Evolutionary conservation across 1,284 basidiomycete genomes (phyloP).

Genomic region (Puccinia coronata): DNA sequence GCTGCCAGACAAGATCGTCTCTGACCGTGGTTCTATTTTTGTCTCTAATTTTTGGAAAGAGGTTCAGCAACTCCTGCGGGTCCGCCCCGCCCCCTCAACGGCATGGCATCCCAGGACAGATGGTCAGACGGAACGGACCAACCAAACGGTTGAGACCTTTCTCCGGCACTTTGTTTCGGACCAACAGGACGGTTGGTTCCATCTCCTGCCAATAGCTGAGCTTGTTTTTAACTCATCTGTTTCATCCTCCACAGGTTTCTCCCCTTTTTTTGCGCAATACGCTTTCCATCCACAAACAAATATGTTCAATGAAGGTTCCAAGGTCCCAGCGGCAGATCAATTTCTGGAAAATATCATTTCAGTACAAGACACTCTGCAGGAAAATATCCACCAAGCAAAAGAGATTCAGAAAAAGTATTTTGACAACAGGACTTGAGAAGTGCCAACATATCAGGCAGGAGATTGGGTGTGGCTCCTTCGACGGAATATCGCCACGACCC

Average conservation of each 20-base stretch:
- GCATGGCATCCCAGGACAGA: neutral
- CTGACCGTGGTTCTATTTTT: neutral
- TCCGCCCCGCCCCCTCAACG: neutral
- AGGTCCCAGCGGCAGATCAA: no score
- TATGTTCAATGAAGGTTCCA: no score
- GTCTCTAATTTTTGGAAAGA: conserved; percentile 1
- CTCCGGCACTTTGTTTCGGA: conserved; percentile 7
- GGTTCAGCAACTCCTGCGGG: neutral
- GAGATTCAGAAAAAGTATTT: no score
- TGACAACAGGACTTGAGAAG: no score
- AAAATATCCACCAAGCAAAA: no score
- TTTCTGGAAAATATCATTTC: no score
- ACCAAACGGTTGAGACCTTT: neutral
- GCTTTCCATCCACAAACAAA: no score
- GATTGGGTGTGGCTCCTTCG: no score
- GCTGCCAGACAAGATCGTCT: neutral
- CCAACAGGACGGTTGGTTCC: neutral
- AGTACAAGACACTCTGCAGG: no score
- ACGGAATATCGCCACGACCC: no score
- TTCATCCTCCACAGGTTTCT: neutral
- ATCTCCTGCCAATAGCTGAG: neutral
- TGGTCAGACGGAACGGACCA: neutral
- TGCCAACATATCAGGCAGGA: no score
- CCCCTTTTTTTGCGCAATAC: neutral
- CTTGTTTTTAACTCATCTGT: neutral